Evolutionary conservation across 2,329 filamentous ascomycete species (phyloP).

Genomic region (Diplodia scrobiculata): DNA sequence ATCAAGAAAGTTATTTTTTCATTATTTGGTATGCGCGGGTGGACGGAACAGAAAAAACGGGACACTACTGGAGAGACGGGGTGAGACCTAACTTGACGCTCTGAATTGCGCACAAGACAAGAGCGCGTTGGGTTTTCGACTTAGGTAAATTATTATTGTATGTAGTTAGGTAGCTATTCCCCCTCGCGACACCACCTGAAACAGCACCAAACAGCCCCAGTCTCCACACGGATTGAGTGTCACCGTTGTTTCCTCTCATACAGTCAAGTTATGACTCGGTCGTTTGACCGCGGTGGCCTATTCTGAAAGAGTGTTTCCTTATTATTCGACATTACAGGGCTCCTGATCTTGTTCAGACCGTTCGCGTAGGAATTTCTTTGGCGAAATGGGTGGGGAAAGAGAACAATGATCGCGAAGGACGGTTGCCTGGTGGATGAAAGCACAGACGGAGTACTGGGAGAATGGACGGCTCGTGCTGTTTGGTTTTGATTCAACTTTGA

Average conservation of each 20-base stretch:
- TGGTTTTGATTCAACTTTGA: conserved; percentile 4
- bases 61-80: conserved; percentile 17
- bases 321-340: not conserved
- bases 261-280: not conserved
- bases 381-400: not conserved
- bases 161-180: conserved; percentile 28
- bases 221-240: not conserved
- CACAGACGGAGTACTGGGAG: not conserved
- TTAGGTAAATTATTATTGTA: conserved; percentile 23
- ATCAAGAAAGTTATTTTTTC: conserved; percentile 11
- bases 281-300: conserved; percentile 2
- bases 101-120: conserved; percentile 1
- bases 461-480: not conserved
- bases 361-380: not conserved
- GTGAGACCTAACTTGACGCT: conserved; percentile 15
- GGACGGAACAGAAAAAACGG: conserved; percentile 21
- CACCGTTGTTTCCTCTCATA: not conserved
- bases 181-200: conserved; percentile 15
- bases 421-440: not conserved
- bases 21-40: conserved; percentile 15
- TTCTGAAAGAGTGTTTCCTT: conserved; percentile 2
- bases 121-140: conserved; percentile 13
- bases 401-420: not conserved
- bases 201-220: conserved; percentile 14
- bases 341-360: not conserved